Percentiles rank a stretch among this genome's conserved stretches.
Evolutionary conservation across 805 yeast genomes (phyloP).

Genomic region (Ogataea henricii): DNA sequence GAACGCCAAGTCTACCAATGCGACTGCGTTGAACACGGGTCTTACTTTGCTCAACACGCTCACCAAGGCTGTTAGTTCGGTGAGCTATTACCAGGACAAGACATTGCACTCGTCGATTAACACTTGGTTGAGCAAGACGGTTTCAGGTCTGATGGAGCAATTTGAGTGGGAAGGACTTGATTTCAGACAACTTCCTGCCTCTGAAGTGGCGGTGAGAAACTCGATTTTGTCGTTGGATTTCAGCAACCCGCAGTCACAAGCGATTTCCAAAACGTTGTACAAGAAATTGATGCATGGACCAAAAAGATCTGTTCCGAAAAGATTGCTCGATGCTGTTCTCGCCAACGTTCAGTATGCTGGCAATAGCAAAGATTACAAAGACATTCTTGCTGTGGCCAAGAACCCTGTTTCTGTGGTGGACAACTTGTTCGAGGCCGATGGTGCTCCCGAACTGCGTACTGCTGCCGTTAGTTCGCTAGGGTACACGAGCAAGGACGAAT

Average conservation of each 20-base stretch:
- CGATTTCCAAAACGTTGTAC: constrained; percentile 43
- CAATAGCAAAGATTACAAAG: constrained; percentile 58
- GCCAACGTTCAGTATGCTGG: constrained; percentile 27
- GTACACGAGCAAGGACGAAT: constrained; percentile 44
- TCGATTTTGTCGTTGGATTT: constrained; percentile 43
- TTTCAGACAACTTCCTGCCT: constrained; percentile 24
- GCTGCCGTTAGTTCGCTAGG: constrained; percentile 59
- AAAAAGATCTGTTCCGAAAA: constrained; percentile 51
- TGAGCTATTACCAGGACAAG: constrained; percentile 25
- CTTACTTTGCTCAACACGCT: constrained; percentile 37
- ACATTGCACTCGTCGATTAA: constrained; percentile 11
- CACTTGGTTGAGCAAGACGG: constrained; percentile 20
- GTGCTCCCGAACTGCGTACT: constrained; percentile 47
- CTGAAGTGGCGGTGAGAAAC: constrained; percentile 48
- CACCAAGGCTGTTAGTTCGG: constrained; percentile 30
- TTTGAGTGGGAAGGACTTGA: constrained; percentile 40
- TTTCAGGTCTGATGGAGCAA: constrained; percentile 30
- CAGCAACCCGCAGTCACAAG: constrained; percentile 30
- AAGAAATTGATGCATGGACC: constrained; percentile 57
- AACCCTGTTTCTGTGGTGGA: constrained; percentile 47
- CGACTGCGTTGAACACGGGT: constrained; percentile 39
- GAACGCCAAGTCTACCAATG: constrained; percentile 30
- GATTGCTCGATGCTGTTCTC: constrained; percentile 47
- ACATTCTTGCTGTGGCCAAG: constrained; percentile 53
- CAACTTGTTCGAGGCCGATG: constrained; percentile 32